Conservation (phyloP, 306 rosid genomes). For the Dalbergia cultrata region DNA sequence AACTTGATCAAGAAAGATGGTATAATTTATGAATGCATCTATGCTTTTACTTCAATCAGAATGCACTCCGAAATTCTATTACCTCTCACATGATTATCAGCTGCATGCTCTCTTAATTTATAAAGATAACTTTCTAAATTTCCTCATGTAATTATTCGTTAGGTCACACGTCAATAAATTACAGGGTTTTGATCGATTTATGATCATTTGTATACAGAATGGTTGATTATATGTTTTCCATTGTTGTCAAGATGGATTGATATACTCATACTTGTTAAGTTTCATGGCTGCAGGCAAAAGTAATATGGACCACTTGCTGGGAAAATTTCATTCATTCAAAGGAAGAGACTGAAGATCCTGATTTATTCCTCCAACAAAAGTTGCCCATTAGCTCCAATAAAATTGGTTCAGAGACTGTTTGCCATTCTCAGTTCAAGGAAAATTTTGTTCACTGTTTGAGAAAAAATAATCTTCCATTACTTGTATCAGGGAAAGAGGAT, state of each 20-base stretch:
- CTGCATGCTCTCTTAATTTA: slow-evolving; percentile 10
- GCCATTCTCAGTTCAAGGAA: slow-evolving; percentile 67
- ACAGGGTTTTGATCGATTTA: slow-evolving; percentile 14
- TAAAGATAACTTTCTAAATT: slow-evolving; percentile 15
- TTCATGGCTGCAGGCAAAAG: slow-evolving; percentile 68
- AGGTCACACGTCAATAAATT: slow-evolving; percentile 1
- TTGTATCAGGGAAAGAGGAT: slow-evolving; percentile 62
- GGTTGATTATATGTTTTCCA: slow-evolving; percentile 1
- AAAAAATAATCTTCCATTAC: slow-evolving; percentile 55
- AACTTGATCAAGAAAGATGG: slow-evolving; percentile 18
- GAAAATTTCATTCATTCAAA: slow-evolving; percentile 62
- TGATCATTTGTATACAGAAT: slow-evolving; percentile 23
- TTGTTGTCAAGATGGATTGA: slow-evolving; percentile 29
- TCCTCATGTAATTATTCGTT: slow-evolving; percentile 18
- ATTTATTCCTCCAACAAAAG: slow-evolving; percentile 57
- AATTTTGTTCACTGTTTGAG: slow-evolving; percentile 67
- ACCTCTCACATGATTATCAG: slow-evolving; percentile 11
- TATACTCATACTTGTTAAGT: slow-evolving; percentile 48
- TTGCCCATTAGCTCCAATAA: slow-evolving; percentile 43
- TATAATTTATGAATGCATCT: slow-evolving; percentile 24
- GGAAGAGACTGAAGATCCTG: slow-evolving; percentile 53
- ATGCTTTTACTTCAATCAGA: slow-evolving; percentile 14
- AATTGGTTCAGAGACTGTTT: slow-evolving; percentile 53
- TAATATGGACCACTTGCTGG: slow-evolving; percentile 64
- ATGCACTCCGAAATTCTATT: slow-evolving; percentile 15